Percentiles rank a stretch among this genome's conserved stretches.
Evolutionary conservation across 2,329 filamentous ascomycete species (phyloP).

Genomic region (Colletotrichum sp.): DNA sequence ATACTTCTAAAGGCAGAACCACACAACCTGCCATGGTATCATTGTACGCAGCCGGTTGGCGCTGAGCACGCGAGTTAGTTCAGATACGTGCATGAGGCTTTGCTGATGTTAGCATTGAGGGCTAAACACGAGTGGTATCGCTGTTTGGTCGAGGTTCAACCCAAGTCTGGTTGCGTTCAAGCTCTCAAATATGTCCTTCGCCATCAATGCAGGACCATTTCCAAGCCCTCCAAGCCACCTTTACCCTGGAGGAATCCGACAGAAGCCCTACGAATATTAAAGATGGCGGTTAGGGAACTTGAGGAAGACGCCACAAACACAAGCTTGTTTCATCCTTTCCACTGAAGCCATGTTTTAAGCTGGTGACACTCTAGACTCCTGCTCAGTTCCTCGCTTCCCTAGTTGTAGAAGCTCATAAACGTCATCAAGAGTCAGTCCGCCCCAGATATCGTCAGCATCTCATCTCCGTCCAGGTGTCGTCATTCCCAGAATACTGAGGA

Average conservation of each 20-base stretch:
- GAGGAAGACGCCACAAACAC: neutral
- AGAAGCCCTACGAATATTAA: fast-evolving
- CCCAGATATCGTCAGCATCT: neutral
- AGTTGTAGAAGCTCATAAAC: fast-evolving
- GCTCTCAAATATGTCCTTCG: neutral
- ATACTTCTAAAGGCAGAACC: neutral
- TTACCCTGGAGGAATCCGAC: fast-evolving
- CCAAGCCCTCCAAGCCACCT: no score
- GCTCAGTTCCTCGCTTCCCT: neutral
- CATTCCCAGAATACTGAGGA: neutral
- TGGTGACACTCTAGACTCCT: fast-evolving
- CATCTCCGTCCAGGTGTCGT: neutral
- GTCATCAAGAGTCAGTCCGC: neutral
- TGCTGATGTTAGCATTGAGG: no score
- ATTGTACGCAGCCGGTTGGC: neutral
- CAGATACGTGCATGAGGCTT: neutral
- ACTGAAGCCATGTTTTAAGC: fast-evolving
- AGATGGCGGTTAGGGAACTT: fast-evolving
- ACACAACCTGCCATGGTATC: neutral
- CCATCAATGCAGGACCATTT: neutral
- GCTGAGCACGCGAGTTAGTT: neutral
- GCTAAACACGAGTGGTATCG: no score
- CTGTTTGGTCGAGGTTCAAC: no score
- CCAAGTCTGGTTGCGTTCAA: no score
- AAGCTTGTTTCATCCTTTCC: fast-evolving